These are phyloP conservation scores for Botrytis squamosa DNA, from an alignment of 2,329 filamentous ascomycete species.

Conservation along the genomic window DNA sequence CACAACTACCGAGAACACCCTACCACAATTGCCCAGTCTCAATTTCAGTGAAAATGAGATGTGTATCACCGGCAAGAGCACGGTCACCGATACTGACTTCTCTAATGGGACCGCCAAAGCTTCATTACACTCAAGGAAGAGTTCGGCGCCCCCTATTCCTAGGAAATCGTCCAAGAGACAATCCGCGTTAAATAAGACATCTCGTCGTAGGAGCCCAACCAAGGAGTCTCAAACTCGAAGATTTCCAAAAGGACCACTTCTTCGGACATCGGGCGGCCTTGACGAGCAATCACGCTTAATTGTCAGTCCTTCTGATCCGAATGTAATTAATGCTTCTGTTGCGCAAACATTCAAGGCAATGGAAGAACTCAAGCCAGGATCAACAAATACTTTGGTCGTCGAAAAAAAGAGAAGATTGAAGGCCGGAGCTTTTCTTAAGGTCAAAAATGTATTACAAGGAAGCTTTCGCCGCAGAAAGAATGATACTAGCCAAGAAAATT, in stretches of 20 bases:
- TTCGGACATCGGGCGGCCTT: background rate
- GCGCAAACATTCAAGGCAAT: conserved; percentile 3
- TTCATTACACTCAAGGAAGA: conserved; percentile 25
- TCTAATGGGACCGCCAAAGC: background rate
- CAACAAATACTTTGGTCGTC: conserved; percentile 20
- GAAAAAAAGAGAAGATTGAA: conserved; percentile 29
- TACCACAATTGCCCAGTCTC: conserved; percentile 16
- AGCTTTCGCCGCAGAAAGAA: conserved; percentile 22
- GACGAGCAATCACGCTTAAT: background rate
- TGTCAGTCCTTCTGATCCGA: background rate
- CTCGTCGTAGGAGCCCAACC: conserved; percentile 2
- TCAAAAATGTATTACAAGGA: conserved; percentile 30
- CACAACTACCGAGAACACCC: background rate
- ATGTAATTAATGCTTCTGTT: conserved; percentile 16
- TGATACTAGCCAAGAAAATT: conserved; percentile 25
- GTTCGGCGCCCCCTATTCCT: conserved; percentile 29
- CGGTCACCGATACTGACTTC: background rate
- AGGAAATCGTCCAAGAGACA: conserved; percentile 32
- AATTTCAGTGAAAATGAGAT: conserved; percentile 10
- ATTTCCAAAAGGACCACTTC: background rate
- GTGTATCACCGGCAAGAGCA: background rate
- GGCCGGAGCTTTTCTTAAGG: conserved; percentile 28
- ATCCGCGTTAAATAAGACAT: conserved; percentile 19
- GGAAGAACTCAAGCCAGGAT: conserved; percentile 9
- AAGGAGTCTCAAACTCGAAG: background rate